Conservation (phyloP, 371 early-diverging fungal species). For the Entomophthora muscae region DNA sequence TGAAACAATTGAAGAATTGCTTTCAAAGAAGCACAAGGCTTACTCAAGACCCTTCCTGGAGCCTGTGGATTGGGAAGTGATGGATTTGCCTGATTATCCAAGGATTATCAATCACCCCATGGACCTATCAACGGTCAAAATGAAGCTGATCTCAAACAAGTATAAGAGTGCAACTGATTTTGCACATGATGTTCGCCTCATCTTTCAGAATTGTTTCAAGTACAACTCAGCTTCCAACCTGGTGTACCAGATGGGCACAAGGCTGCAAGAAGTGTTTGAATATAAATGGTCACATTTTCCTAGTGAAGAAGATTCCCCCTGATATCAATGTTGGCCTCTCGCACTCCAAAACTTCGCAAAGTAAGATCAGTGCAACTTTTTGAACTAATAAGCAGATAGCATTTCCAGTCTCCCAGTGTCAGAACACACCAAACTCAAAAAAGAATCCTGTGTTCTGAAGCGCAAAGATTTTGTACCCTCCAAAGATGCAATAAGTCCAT, state of each 20-base stretch:
- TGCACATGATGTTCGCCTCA: conserved; percentile 65
- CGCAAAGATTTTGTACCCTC: too few species aligned
- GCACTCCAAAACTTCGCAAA: conserved; percentile 68
- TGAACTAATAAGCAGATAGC: conserved; percentile 63
- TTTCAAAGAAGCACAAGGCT: conserved; percentile 46
- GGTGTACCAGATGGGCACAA: conserved; percentile 65
- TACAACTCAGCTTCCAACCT: conserved; percentile 87
- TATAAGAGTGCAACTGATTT: conserved; percentile 62
- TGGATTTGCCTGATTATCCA: conserved; percentile 88
- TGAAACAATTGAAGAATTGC: conserved; percentile 50
- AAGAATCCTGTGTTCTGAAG: too few species aligned
- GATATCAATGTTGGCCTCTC: too few species aligned
- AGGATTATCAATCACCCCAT: conserved; percentile 91
- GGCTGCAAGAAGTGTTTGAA: conserved; percentile 70
- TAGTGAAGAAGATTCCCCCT: too few species aligned
- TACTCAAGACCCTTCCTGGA: conserved; percentile 60
- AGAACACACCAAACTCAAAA: conserved; percentile 12
- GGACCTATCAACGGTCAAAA: conserved; percentile 89
- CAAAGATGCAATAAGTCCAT: too few species aligned
- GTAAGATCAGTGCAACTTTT: conserved; percentile 59
- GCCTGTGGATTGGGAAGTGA: conserved; percentile 84
- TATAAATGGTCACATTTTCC: conserved; percentile 63
- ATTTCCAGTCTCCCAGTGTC: conserved; percentile 22
- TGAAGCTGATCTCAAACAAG: conserved; percentile 56
- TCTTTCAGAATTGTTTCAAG: conserved; percentile 82